These are phyloP conservation scores for Penicillium sp. DNA, from an alignment of 2,329 filamentous ascomycete genomes.

Conservation along the genomic window DNA sequence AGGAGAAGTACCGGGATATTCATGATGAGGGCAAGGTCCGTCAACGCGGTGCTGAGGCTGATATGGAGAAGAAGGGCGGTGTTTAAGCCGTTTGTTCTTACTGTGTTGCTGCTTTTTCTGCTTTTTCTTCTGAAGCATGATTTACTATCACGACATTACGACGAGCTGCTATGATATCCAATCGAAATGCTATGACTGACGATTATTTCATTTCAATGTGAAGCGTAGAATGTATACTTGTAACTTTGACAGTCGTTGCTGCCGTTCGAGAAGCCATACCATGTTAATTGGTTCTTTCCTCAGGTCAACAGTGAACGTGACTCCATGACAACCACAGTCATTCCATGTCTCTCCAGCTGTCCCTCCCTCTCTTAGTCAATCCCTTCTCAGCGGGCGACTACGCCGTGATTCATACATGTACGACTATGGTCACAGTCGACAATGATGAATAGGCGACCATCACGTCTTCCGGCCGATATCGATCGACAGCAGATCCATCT, in stretches of 20 bases:
- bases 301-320: too few relatives aligned
- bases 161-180: conserved; percentile 19
- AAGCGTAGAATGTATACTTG: too few relatives aligned
- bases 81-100: conserved; percentile 9
- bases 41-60: conserved; percentile 77
- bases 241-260: too few relatives aligned
- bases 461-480: neutral
- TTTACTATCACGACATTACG: conserved; percentile 12
- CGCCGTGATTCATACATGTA: too few relatives aligned
- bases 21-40: conserved; percentile 80
- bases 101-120: too few relatives aligned
- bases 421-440: too few relatives aligned
- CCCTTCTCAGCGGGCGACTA: too few relatives aligned
- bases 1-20: conserved; percentile 62
- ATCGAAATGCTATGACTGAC: conserved; percentile 11
- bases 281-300: too few relatives aligned
- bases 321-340: too few relatives aligned
- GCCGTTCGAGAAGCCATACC: too few relatives aligned
- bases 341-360: neutral
- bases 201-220: neutral
- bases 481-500: neutral
- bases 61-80: conserved; percentile 62
- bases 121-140: neutral
- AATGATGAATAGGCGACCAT: too few relatives aligned
- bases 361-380: neutral